These are phyloP conservation scores for Chlamydomonas sp. DNA, from an alignment of 139 green algal genomes.

Conservation along the genomic window DNA sequence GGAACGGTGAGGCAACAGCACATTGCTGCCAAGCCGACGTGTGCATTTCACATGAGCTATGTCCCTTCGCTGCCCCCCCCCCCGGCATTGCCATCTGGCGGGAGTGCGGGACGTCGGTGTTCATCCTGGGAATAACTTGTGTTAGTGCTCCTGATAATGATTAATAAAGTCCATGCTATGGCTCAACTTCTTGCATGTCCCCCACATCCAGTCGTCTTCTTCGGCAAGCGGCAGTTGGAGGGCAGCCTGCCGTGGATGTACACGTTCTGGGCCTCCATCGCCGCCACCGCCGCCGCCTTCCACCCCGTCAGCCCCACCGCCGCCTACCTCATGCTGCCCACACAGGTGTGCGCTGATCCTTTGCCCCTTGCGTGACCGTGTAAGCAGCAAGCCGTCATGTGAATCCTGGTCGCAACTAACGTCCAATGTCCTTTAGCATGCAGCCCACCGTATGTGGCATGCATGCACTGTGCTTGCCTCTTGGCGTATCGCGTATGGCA, in stretches of 20 bases:
- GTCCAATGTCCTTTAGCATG: background rate
- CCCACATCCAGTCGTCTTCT: slow-evolving; percentile 61
- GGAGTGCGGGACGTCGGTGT: background rate
- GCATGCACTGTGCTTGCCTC: background rate
- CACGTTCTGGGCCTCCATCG: slow-evolving; percentile 68
- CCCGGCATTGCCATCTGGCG: background rate
- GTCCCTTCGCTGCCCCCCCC: background rate
- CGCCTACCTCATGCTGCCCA: slow-evolving; percentile 38
- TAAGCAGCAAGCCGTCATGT: background rate
- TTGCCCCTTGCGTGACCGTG: background rate
- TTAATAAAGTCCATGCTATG: background rate
- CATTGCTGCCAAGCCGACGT: no score
- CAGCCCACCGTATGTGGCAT: background rate
- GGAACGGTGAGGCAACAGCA: slow-evolving; percentile 54
- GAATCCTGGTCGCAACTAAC: background rate
- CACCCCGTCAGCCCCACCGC: slow-evolving; percentile 21
- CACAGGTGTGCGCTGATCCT: slow-evolving; percentile 10
- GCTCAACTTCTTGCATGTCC: background rate
- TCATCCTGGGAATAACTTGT: background rate
- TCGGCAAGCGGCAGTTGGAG: slow-evolving; percentile 63
- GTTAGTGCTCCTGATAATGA: background rate
- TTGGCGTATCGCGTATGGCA: background rate
- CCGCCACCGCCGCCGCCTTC: slow-evolving; percentile 24
- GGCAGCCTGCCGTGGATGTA: slow-evolving; percentile 68
- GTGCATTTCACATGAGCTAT: background rate